Conservation (phyloP, 2,329 filamentous ascomycete genomes). For the Fusarium beomiforme region DNA sequence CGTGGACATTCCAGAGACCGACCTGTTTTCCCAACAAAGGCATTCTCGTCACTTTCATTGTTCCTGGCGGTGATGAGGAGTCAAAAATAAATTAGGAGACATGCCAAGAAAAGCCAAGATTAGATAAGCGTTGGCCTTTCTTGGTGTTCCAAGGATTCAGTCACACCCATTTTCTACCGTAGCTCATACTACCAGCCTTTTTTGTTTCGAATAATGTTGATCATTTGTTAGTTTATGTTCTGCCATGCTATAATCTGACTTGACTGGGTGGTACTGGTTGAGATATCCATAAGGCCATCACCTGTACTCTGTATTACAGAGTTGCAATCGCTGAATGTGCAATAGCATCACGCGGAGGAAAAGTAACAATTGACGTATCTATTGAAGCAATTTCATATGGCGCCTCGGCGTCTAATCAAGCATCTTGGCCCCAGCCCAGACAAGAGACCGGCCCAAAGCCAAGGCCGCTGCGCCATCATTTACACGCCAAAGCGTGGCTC, state of each 20-base stretch:
- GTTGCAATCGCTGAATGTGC: neutral
- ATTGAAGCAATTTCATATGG: constrained; percentile 10
- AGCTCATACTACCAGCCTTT: constrained; percentile 19
- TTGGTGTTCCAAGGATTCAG: constrained; percentile 8
- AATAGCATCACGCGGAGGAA: neutral
- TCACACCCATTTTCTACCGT: neutral
- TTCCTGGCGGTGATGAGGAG: neutral
- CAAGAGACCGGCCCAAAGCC: neutral
- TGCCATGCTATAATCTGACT: constrained; percentile 9
- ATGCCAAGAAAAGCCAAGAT: constrained; percentile 37
- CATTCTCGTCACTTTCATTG: constrained; percentile 3
- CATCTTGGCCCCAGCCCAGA: constrained; percentile 24
- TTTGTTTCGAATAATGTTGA: neutral
- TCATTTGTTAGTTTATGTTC: neutral
- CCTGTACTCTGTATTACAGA: neutral
- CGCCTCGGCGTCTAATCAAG: constrained; percentile 24
- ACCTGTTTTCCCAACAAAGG: constrained; percentile 1
- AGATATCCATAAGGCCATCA: neutral
- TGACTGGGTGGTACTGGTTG: neutral
- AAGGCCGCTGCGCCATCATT: constrained; percentile 21
- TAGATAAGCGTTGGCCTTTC: constrained; percentile 24
- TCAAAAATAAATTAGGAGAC: constrained; percentile 6
- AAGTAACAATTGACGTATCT: neutral
- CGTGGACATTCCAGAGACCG: constrained; percentile 21
- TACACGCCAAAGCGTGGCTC: constrained; percentile 30